Evolutionary conservation across 176 grass and related monocot species (phyloP).

Genomic region (Zoysia japonica): DNA sequence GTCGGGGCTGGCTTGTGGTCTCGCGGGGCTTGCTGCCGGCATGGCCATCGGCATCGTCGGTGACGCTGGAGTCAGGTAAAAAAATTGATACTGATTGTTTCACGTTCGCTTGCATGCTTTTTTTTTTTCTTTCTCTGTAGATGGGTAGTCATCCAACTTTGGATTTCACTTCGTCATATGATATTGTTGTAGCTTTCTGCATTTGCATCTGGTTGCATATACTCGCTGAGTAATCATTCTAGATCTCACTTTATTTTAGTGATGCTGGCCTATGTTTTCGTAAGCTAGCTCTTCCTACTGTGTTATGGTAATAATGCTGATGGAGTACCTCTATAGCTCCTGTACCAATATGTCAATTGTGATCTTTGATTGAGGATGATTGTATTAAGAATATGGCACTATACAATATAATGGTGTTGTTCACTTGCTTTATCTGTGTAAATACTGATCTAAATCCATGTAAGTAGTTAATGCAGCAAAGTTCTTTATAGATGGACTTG

Average conservation of each 20-base stretch:
- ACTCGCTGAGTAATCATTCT: background rate
- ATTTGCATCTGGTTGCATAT: background rate
- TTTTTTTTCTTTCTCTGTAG: background rate
- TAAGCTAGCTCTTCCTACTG: background rate
- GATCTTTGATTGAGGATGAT: background rate
- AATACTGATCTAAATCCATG: background rate
- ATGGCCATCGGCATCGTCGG: constrained; percentile 99
- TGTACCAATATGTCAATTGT: background rate
- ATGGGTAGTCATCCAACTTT: too few relatives aligned
- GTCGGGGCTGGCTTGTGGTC: constrained; percentile 82
- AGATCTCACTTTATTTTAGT: background rate
- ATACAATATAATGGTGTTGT: background rate
- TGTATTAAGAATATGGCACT: background rate
- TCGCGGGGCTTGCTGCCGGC: constrained; percentile 83
- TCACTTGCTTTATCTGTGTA: background rate
- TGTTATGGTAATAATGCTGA: background rate
- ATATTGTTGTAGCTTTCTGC: background rate
- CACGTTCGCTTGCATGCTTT: too few relatives aligned
- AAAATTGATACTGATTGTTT: background rate
- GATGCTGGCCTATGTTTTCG: too few relatives aligned
- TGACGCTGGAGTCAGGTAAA: constrained; percentile 93
- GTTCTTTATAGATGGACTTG: too few relatives aligned
- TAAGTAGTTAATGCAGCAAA: background rate
- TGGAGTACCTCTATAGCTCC: background rate
- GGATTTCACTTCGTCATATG: background rate